These are phyloP conservation scores for Coemansia sp. DNA, from an alignment of 192 early-diverging fungal genomes.

Conservation along the genomic window DNA sequence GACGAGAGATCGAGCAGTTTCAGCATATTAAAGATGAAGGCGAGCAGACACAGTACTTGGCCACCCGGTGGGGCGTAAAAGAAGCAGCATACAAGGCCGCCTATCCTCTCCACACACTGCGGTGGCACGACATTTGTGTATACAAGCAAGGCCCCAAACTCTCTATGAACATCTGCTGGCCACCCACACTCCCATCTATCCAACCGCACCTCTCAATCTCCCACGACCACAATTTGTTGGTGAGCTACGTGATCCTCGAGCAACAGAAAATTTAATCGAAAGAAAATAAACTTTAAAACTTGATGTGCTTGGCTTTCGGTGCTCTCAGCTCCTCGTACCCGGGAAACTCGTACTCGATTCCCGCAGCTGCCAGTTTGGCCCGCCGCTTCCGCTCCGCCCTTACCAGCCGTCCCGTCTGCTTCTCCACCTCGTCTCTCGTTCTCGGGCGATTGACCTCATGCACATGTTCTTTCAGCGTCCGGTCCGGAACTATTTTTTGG, in stretches of 20 bases:
- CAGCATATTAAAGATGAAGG: neutral
- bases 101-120: conserved; percentile 31
- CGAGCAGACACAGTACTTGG: conserved; percentile 19
- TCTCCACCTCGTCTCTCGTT: conserved; percentile 52
- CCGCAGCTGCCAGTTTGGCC: conserved; percentile 62
- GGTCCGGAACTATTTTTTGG: neutral
- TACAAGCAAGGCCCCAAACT: conserved; percentile 22
- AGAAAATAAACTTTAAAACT: conserved; percentile 14
- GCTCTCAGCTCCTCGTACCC: conserved; percentile 57
- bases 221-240: conserved; percentile 27
- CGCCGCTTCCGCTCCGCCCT: conserved; percentile 63
- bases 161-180: conserved; percentile 18
- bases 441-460: conserved; percentile 62
- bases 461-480: conserved; percentile 48
- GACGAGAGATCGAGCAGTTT: conserved; percentile 21
- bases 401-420: conserved; percentile 54
- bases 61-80: conserved; percentile 49
- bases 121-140: conserved; percentile 37
- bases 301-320: conserved; percentile 46
- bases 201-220: conserved; percentile 34
- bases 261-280: too few relatives aligned
- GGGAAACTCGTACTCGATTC: conserved; percentile 89
- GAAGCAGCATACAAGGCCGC: conserved; percentile 51
- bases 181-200: neutral
- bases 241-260: conserved; percentile 34